These are phyloP conservation scores for Neoascochyta sp. DNA, from an alignment of 2,329 filamentous ascomycete genomes.

Conservation along the genomic window DNA sequence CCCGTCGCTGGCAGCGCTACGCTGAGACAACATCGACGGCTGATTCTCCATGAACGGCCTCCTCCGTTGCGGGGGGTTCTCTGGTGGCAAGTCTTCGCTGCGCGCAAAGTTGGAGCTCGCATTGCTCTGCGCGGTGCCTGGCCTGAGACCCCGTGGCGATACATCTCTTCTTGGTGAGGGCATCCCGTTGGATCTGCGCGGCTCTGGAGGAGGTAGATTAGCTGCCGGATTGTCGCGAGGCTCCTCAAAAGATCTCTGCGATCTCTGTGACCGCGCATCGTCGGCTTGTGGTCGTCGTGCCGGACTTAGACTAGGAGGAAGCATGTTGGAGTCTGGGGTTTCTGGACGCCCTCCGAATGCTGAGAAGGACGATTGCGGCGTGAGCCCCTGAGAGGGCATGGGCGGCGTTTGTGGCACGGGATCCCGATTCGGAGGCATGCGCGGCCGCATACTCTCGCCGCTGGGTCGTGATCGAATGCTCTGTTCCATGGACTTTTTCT, in stretches of 20 bases:
- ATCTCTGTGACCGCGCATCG: slow-evolving; percentile 30
- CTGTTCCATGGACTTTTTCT: slow-evolving; percentile 35
- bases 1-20: slow-evolving; percentile 22
- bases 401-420: slow-evolving; percentile 26
- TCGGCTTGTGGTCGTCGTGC: slow-evolving; percentile 26
- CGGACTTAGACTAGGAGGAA: slow-evolving; percentile 24
- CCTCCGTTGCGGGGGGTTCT: slow-evolving; percentile 56
- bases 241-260: slow-evolving; percentile 28
- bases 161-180: slow-evolving; percentile 25
- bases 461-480: slow-evolving; percentile 34
- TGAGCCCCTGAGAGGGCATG: slow-evolving; percentile 34
- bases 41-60: slow-evolving; percentile 63
- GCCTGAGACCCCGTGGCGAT: slow-evolving; percentile 34
- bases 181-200: slow-evolving; percentile 28
- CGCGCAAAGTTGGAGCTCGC: slow-evolving; percentile 28
- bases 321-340: slow-evolving; percentile 29
- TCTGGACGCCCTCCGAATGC: slow-evolving; percentile 34
- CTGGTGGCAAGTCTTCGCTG: slow-evolving; percentile 25
- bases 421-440: slow-evolving; percentile 29
- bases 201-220: slow-evolving; percentile 22
- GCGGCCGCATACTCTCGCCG: slow-evolving; percentile 35
- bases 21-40: slow-evolving; percentile 24
- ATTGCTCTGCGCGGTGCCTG: slow-evolving; percentile 37
- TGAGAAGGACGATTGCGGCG: slow-evolving; percentile 40
- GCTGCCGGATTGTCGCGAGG: slow-evolving; percentile 18